A percentile compares a stretch with the other conserved stretches of the same genome.
Evolutionary conservation across 148 eudicot species (phyloP).

Genomic region (Fagopyrum tataricum): DNA sequence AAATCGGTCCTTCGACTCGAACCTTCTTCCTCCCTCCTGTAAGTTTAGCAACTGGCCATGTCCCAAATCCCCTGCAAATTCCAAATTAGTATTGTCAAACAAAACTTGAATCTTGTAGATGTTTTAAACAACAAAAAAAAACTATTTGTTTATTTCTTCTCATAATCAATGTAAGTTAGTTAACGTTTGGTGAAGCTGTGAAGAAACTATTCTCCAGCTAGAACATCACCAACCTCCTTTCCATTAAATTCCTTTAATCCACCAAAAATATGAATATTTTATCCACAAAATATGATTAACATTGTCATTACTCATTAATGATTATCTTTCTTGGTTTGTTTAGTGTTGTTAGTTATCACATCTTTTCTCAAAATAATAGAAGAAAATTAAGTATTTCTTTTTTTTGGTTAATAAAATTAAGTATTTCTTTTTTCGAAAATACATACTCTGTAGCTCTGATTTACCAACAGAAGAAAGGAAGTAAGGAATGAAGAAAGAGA

Average conservation of each 20-base stretch:
- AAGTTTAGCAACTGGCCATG: constrained; percentile 80
- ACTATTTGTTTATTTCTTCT: neutral
- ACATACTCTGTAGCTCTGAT: no score
- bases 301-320: neutral
- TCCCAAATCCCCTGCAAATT: constrained; percentile 67
- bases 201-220: neutral
- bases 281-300: neutral
- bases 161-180: neutral
- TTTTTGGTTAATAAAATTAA: no score
- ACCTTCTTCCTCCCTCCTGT: constrained; percentile 52
- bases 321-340: neutral
- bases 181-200: constrained; percentile 9
- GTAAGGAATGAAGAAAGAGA: neutral
- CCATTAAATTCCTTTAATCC: neutral
- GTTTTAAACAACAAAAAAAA: neutral
- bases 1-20: constrained; percentile 80
- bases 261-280: neutral
- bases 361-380: neutral
- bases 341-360: neutral
- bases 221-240: constrained; percentile 1
- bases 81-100: neutral
- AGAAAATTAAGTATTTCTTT: neutral
- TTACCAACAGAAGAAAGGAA: neutral
- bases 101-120: neutral
- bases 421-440: no score